phyloP scores from a whole-genome alignment of 331 rosid species.

The Malus hybrid region DNA sequence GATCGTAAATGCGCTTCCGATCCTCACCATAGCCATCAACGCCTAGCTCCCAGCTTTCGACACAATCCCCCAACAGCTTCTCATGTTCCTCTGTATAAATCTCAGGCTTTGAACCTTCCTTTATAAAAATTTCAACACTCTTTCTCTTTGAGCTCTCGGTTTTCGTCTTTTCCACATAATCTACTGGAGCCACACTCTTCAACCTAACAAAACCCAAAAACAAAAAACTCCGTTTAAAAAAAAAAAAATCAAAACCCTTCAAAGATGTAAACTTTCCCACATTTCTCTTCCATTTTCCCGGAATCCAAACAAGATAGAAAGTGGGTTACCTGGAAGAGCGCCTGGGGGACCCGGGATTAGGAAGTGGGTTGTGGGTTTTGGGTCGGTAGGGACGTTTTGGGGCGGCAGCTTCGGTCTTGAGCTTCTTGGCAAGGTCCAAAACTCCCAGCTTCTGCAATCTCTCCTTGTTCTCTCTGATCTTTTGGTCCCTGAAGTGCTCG shows the following conservation, averaged over 20 bases:
- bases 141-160: slow-evolving; percentile 4
- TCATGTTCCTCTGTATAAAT: slow-evolving; percentile 61
- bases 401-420: slow-evolving; percentile 19
- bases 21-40: slow-evolving; percentile 67
- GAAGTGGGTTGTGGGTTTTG: background rate
- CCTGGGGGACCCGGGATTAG: slow-evolving; percentile 22
- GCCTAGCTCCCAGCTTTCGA: slow-evolving; percentile 42
- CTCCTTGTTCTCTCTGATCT: slow-evolving; percentile 64
- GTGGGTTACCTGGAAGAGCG: slow-evolving; percentile 57
- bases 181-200: slow-evolving; percentile 39
- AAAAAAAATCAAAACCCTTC: background rate
- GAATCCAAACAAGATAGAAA: background rate
- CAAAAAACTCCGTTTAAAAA: no score
- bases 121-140: slow-evolving; percentile 28
- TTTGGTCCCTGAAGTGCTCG: slow-evolving; percentile 45
- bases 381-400: slow-evolving; percentile 7
- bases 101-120: slow-evolving; percentile 55
- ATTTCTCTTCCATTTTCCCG: background rate
- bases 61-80: slow-evolving; percentile 58
- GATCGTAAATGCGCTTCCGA: slow-evolving; percentile 51
- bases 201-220: slow-evolving; percentile 38
- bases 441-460: slow-evolving; percentile 58
- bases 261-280: background rate
- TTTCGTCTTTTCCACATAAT: slow-evolving; percentile 22
- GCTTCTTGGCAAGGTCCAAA: slow-evolving; percentile 43